Conservation (phyloP, 306 rosid genomes). For the Vigna trinervia region DNA sequence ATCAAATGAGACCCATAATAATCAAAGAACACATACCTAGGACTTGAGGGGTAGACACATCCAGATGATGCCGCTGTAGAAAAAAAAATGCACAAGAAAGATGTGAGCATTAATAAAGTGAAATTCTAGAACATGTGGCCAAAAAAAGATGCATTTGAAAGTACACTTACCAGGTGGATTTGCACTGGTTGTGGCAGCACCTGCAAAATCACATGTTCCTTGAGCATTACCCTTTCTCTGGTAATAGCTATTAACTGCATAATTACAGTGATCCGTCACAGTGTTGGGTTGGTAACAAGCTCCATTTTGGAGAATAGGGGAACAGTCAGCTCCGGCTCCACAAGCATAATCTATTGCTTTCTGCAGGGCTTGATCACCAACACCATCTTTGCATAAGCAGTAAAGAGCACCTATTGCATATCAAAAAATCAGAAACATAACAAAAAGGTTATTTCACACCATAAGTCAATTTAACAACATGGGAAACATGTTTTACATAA, state of each 20-base stretch:
- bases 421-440: conserved; percentile 7
- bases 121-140: neutral
- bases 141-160: neutral
- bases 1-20: neutral
- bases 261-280: conserved; percentile 82
- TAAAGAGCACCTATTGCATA: conserved; percentile 68
- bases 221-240: conserved; percentile 67
- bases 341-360: conserved; percentile 90
- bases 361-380: conserved; percentile 64
- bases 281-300: conserved; percentile 89
- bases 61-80: conserved; percentile 64
- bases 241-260: conserved; percentile 88
- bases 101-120: conserved; percentile 38
- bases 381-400: conserved; percentile 84
- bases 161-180: conserved; percentile 68
- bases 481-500: neutral
- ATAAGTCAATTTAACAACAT: conserved; percentile 26
- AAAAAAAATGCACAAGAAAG: conserved; percentile 10
- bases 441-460: conserved; percentile 21
- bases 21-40: conserved; percentile 63
- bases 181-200: conserved; percentile 59
- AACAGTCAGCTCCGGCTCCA: conserved; percentile 90
- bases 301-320: conserved; percentile 66
- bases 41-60: conserved; percentile 82
- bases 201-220: conserved; percentile 84